Evolutionary conservation across 2,329 filamentous ascomycete genomes (phyloP), one percentile per base, ranked within the genome.

Genomic region (Clarireedia monteithiana): DNA sequence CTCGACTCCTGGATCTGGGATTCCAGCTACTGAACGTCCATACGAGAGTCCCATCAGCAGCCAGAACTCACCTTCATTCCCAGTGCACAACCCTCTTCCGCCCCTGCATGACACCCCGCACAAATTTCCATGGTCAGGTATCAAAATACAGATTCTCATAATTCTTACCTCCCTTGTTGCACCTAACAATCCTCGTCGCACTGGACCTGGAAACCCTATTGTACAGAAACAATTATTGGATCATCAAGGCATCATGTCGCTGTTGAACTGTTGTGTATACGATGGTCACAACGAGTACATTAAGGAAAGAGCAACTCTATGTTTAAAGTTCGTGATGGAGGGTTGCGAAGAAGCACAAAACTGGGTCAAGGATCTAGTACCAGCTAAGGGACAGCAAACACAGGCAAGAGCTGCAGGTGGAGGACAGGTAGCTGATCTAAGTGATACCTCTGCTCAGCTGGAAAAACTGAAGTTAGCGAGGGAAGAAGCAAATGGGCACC

Each of bases 241-340:
- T 49, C 83, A 92, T 64, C 88, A 90, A 61, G 92, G 92, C 44
- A 88, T 97, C 45, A 88, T 95, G 63, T 85, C 89, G 0, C 79
- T 97, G 20, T 80, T 96, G 15, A 91, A 91, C 66, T 96, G 91
- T 71, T 96, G 91, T 65, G 82, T 85, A 34, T 94, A 94, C 68
- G 92, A 97, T 68, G 90, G 92, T 63, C 84, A 95, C 72, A 96
- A 96, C 67, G 90, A 91, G 0, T 96, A 92, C 68, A 91, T 95
- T 60, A 89, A 92, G 66, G 92, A 97, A 70, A 88, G 91, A 61
- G 89, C 90, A 2, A 89, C 91, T 50, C 85, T 95, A 68, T 91
- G 88, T 62, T 78, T 95, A n/a, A 91, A 92, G 68, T 95, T 84
- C 80, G 76, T 88, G 5, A 81, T 89, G 72, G 86, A 89, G 63